A percentile compares a stretch with the other conserved stretches of the same genome.
phyloP scores from a whole-genome alignment of 768 basidiomycete genomes.

The Suillus decipiens region DNA sequence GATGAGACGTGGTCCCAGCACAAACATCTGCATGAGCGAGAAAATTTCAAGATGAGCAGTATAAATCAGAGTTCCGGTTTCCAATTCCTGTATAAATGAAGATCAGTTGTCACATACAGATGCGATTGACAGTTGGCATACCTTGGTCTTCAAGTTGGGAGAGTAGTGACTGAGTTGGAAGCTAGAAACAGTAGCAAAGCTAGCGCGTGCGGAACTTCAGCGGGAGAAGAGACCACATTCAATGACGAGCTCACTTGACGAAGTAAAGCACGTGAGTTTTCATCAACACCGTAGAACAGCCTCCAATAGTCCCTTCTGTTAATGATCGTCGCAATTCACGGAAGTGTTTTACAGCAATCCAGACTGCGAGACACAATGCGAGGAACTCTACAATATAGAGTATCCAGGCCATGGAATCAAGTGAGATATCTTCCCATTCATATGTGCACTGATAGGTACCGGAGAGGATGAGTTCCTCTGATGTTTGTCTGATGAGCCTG shows the following conservation, averaged over 20 bases:
- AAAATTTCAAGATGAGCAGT: neutral
- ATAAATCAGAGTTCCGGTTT: neutral
- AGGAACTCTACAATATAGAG: neutral
- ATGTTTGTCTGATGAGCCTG: neutral
- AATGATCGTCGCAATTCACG: neutral
- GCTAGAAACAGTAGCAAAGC: neutral
- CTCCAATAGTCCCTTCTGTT: neutral
- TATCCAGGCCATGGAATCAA: neutral
- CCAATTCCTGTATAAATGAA: neutral
- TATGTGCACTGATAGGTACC: neutral
- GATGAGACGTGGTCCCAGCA: neutral
- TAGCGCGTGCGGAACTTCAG: neutral
- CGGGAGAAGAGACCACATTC: neutral
- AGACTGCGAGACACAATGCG: neutral
- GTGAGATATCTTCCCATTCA: neutral
- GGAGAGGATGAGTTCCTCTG: neutral
- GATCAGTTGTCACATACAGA: neutral
- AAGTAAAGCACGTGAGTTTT: neutral
- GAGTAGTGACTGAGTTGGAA: neutral
- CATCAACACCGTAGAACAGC: neutral
- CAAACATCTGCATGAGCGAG: neutral
- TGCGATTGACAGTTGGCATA: neutral
- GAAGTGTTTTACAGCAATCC: conserved; percentile 2
- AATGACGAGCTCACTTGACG: neutral
- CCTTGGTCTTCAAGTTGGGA: neutral